Base-by-base conservation (phyloP, 2,329 filamentous ascomycete genomes). In the Sporothrix humicola region DNA sequence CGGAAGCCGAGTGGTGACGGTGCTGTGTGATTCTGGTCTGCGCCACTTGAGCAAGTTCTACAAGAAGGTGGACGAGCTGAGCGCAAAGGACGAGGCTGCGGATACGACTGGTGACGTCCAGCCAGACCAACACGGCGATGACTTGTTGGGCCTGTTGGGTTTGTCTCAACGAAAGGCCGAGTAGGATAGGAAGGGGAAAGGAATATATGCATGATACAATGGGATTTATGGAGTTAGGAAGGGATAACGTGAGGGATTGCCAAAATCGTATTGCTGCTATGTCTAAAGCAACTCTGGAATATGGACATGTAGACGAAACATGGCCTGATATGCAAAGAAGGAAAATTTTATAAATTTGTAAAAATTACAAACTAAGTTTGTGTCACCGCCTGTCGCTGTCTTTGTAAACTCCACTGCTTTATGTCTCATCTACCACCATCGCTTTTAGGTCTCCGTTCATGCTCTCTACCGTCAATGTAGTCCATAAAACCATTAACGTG, bases 31-130 rank as follows among this genome's bases (percentile, higher is more conserved):
- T 82, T 90, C 89, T n/a, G 92, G 93, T n/a, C 90, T 90, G 10
- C 87, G 93, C 76, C 93, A 96, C 81, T 81, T 96, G 70, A 94
- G 91, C 83, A 95, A 95, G 82, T 95, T 97, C 79, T 96, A 92
- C 92, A 92, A 91, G 79, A 85, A 87, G 76, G 89, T 93, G 71
- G 91, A 89, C 26, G 88, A 90, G 70, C 84, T 92, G 80, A 89
- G 92, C 63, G 81, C 61, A 5, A 50, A 83, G 50, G 83, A 84
- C 70, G 74, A 73, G 13, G 69, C 61, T n/a, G 31, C 42, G 8
- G 71, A 37, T 78, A 83, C 75, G 79, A 79, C 56, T 56, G 78
- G 54, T 17, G 46, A 17, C 7, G 52, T 50, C 7, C 58, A 63
- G 65, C 37, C 52, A 3, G 69, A 50, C 61, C 26, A 71, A 61